A percentile compares a stretch with the other conserved stretches of the same genome.
phyloP scores from a whole-genome alignment of 1,139 yeast species.

The Chernovozyma aurita region DNA sequence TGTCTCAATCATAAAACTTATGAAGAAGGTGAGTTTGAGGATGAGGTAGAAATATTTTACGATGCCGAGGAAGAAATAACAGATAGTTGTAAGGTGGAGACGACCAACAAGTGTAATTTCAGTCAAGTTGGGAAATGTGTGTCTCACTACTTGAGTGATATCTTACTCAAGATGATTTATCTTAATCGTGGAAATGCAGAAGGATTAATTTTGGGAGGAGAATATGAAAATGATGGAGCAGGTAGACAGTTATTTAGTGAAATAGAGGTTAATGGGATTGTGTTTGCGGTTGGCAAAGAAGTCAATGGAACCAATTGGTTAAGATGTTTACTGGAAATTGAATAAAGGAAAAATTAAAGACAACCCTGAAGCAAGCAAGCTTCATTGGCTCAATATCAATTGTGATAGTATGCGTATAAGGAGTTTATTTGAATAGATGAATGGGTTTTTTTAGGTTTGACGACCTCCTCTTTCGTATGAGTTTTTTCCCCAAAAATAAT shows the following conservation, averaged over 20 bases:
- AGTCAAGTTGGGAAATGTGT: constrained; percentile 20
- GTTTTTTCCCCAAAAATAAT: too few species aligned
- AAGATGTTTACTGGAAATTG: constrained; percentile 8
- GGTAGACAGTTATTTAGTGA: constrained; percentile 22
- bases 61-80: constrained; percentile 4
- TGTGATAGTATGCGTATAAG: too few species aligned
- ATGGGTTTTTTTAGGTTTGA: too few species aligned
- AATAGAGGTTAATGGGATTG: constrained; percentile 31
- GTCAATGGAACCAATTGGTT: constrained; percentile 38
- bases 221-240: constrained; percentile 31
- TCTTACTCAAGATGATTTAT: constrained; percentile 26
- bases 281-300: constrained; percentile 35
- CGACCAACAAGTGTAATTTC: constrained; percentile 3
- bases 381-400: too few species aligned
- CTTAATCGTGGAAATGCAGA: constrained; percentile 45
- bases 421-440: too few species aligned
- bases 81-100: not conserved
- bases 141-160: constrained; percentile 31
- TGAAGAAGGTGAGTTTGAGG: constrained; percentile 38
- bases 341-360: too few species aligned
- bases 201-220: constrained; percentile 24
- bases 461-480: too few species aligned
- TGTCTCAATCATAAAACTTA: constrained; percentile 32
- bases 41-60: constrained; percentile 18
- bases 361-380: too few species aligned